A percentile compares a stretch with the other conserved stretches of the same genome.
Evolutionary conservation across 768 basidiomycete species (phyloP).

Genomic region (Naganishia kalamii): DNA sequence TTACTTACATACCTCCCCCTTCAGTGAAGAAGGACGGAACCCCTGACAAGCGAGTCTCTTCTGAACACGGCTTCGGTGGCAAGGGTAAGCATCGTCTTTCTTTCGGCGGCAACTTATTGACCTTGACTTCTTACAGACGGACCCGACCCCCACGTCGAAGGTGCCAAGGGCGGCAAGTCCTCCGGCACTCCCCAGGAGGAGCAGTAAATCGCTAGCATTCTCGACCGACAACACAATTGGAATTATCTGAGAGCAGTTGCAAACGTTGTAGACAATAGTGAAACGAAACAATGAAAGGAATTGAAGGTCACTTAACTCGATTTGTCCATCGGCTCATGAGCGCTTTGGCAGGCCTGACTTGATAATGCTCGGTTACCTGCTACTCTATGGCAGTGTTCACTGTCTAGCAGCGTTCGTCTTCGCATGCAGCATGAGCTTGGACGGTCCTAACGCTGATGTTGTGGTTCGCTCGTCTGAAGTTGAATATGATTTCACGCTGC

Average conservation of each 20-base stretch:
- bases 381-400: no score
- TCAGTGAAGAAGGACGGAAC: constrained; percentile 46
- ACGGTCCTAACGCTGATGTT: no score
- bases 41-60: constrained; percentile 47
- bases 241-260: background rate
- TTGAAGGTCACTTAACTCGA: no score
- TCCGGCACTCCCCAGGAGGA: constrained; percentile 23
- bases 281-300: no score
- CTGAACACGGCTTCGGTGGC: constrained; percentile 48
- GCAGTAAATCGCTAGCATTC: background rate
- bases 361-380: no score
- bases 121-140: constrained; percentile 29
- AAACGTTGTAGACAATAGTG: background rate
- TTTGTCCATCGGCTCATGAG: no score
- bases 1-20: constrained; percentile 33
- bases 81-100: constrained; percentile 20
- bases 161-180: constrained; percentile 41
- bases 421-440: no score
- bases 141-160: constrained; percentile 46
- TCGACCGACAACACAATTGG: no score
- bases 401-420: no score
- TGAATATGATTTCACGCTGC: no score
- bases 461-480: no score
- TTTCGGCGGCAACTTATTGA: background rate
- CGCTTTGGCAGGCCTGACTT: no score